A percentile compares a stretch with the other conserved stretches of the same genome.
Conservation (phyloP, 1,139 yeast species). For the Eremothecium gossypii region DNA sequence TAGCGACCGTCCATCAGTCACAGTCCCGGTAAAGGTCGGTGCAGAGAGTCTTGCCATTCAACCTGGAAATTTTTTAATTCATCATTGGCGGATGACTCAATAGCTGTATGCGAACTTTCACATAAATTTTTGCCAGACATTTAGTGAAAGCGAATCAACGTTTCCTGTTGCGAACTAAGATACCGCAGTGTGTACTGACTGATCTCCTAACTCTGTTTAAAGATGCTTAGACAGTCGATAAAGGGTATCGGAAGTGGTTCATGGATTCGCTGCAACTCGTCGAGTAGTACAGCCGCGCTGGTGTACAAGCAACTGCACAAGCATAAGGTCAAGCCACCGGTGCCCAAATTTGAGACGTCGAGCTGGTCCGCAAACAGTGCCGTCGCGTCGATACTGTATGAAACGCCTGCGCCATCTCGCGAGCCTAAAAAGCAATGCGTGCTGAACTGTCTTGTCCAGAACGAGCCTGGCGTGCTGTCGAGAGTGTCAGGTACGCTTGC, state of each 20-base stretch:
- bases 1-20: no score
- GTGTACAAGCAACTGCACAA: constrained; percentile 89
- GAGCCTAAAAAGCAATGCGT: constrained; percentile 74
- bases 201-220: no score
- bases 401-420: constrained; percentile 71
- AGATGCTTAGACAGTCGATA: no score
- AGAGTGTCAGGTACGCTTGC: constrained; percentile 93
- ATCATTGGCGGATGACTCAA: no score
- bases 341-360: constrained; percentile 93
- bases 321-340: constrained; percentile 78
- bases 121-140: no score
- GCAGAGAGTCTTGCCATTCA: no score
- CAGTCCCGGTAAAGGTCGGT: no score
- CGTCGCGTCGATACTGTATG: constrained; percentile 87
- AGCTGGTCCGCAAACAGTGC: constrained; percentile 95
- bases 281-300: constrained; percentile 78
- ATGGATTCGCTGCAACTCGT: constrained; percentile 22
- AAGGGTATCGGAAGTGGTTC: background rate
- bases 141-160: no score
- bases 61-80: no score
- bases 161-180: no score
- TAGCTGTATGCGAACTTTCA: no score
- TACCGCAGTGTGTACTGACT: no score
- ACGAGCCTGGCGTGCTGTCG: constrained; percentile 96
- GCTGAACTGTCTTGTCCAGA: constrained; percentile 91